A percentile compares a stretch with the other conserved stretches of the same genome.
phyloP scores from a whole-genome alignment of 2,329 filamentous ascomycete genomes.

The Ceratocystis papillata region DNA sequence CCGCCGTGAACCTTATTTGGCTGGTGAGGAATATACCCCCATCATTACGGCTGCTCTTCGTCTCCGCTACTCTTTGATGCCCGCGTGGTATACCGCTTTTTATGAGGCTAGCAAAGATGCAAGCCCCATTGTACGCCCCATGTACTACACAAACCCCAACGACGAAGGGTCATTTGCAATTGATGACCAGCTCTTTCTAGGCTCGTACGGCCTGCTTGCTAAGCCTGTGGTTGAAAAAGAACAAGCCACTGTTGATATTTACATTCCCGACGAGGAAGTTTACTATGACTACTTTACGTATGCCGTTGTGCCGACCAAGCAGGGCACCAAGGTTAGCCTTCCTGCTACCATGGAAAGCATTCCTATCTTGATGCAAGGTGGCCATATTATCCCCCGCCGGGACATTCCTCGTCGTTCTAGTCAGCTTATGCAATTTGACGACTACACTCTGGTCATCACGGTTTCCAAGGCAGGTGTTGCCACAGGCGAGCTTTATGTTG shows the following conservation, averaged over 20 bases:
- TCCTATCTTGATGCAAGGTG: slow-evolving; percentile 82
- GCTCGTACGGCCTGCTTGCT: slow-evolving; percentile 75
- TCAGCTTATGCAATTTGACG: slow-evolving; percentile 84
- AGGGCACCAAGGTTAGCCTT: slow-evolving; percentile 59
- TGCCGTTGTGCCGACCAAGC: slow-evolving; percentile 56
- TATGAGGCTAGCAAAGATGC: slow-evolving; percentile 74
- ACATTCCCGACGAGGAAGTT: slow-evolving; percentile 75
- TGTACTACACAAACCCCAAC: slow-evolving; percentile 82
- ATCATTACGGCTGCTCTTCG: slow-evolving; percentile 83
- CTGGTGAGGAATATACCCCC: slow-evolving; percentile 69
- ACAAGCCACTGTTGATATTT: slow-evolving; percentile 62
- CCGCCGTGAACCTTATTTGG: slow-evolving; percentile 83
- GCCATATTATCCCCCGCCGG: slow-evolving; percentile 81
- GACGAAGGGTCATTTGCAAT: slow-evolving; percentile 80
- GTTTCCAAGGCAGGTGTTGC: slow-evolving; percentile 40
- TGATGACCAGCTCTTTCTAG: slow-evolving; percentile 89
- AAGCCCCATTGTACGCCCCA: slow-evolving; percentile 77
- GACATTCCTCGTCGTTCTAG: slow-evolving; percentile 78
- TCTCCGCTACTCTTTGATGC: slow-evolving; percentile 78
- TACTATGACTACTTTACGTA: slow-evolving; percentile 97
- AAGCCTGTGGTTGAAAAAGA: slow-evolving; percentile 80
- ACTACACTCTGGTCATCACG: slow-evolving; percentile 79
- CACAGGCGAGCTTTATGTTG: slow-evolving; percentile 73
- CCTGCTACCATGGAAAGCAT: slow-evolving; percentile 74
- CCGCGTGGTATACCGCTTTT: slow-evolving; percentile 95